Conservation (phyloP, 2,329 filamentous ascomycete species). For the Neurospora sp. region DNA sequence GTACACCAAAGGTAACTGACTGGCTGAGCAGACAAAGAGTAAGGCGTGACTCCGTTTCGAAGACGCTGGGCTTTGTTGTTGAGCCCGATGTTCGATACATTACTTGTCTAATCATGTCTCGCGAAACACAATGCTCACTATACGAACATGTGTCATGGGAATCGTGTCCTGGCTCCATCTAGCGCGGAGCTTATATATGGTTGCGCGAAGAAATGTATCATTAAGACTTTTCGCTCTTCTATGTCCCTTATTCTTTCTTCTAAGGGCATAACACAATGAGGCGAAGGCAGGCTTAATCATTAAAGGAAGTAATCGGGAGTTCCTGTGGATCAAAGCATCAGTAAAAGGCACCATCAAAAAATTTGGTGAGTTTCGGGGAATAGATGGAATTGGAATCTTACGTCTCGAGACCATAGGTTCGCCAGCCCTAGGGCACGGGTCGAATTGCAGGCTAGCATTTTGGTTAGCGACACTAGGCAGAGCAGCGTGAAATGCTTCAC, state of each 20-base stretch:
- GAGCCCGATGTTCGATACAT: neutral
- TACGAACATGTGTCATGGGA: neutral
- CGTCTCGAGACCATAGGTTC: constrained; percentile 98
- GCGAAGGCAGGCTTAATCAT: constrained; percentile 15
- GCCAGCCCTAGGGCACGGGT: constrained; percentile 91
- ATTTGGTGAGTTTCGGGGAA: neutral
- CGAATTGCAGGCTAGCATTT: constrained; percentile 82
- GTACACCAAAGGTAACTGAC: neutral
- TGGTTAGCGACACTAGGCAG: constrained; percentile 4
- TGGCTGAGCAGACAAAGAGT: neutral
- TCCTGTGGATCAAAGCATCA: constrained; percentile 30
- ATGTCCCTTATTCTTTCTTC: neutral
- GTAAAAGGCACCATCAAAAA: neutral
- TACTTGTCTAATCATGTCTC: neutral
- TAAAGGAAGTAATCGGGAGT: constrained; percentile 99
- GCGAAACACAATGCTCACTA: neutral
- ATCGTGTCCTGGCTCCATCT: neutral
- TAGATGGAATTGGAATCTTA: constrained; percentile 28
- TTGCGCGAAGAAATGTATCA: constrained; percentile 1
- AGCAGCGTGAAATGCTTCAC: neutral
- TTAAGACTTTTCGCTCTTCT: constrained; percentile 3
- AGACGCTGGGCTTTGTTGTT: neutral
- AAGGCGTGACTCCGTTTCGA: neutral
- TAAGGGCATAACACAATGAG: constrained; percentile 4
- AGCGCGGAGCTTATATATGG: neutral